Conservation (phyloP, 2,329 filamentous ascomycete species). For the Immersiporthe knoxdaviesiana region DNA sequence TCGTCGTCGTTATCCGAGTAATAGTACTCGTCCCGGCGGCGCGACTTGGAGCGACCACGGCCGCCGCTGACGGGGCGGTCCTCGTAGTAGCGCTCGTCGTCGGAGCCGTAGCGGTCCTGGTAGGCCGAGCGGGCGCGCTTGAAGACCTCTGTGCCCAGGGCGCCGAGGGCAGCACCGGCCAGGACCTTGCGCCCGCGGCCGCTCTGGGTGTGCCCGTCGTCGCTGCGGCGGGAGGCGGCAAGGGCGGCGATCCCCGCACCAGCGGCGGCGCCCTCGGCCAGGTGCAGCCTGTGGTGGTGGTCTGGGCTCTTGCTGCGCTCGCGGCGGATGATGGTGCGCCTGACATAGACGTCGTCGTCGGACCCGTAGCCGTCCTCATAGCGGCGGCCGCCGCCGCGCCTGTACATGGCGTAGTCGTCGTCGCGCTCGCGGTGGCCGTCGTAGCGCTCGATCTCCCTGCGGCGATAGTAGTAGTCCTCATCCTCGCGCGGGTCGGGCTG, state of each 20-base stretch:
- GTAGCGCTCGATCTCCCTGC: slow-evolving; percentile 48
- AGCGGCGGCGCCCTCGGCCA: slow-evolving; percentile 67
- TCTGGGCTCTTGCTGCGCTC: slow-evolving; percentile 55
- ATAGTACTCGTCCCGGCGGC: slow-evolving; percentile 30
- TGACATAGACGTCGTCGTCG: slow-evolving; percentile 47
- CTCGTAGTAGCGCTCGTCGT: slow-evolving; percentile 41
- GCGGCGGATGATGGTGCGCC: slow-evolving; percentile 52
- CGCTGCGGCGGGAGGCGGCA: slow-evolving; percentile 56
- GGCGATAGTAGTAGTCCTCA: slow-evolving; percentile 58
- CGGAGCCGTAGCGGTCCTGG: slow-evolving; percentile 53
- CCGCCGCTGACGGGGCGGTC: slow-evolving; percentile 40
- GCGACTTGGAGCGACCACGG: slow-evolving; percentile 41
- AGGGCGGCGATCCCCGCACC: slow-evolving; percentile 66
- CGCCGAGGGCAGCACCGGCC: slow-evolving; percentile 65
- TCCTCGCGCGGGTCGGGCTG: slow-evolving; percentile 42
- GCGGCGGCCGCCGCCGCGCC: slow-evolving; percentile 40
- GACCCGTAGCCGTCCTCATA: slow-evolving; percentile 42
- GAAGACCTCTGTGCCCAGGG: slow-evolving; percentile 63
- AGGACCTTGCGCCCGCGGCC: slow-evolving; percentile 62
- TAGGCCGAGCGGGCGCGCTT: slow-evolving; percentile 65
- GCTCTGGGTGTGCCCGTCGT: slow-evolving; percentile 46
- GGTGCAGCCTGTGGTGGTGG: slow-evolving; percentile 59
- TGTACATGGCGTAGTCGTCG: slow-evolving; percentile 40
- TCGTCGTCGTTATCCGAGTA: slow-evolving; percentile 14
- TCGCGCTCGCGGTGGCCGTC: slow-evolving; percentile 38